Evolutionary conservation across 106 monocot genomes (phyloP).

Genomic region (Phalaenopsis equestris): DNA sequence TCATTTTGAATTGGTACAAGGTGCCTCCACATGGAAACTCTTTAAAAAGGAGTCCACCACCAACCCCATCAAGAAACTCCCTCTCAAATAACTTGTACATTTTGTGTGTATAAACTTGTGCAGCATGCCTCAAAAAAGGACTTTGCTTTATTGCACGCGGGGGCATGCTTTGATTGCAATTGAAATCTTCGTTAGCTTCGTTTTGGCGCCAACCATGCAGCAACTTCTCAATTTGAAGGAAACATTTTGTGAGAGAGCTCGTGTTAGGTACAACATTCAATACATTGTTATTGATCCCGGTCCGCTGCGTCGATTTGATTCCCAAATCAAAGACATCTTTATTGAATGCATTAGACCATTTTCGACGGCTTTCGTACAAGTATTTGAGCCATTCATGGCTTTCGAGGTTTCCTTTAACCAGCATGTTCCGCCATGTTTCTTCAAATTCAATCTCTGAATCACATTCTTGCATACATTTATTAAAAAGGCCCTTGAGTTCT

Average conservation of each 20-base stretch:
- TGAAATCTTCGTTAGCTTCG: slow-evolving; percentile 30
- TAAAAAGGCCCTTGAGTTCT: slow-evolving; percentile 22
- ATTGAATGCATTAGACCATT: slow-evolving; percentile 26
- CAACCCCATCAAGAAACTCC: slow-evolving; percentile 22
- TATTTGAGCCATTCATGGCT: slow-evolving; percentile 23
- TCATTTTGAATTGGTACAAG: slow-evolving; percentile 15
- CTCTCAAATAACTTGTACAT: slow-evolving; percentile 28
- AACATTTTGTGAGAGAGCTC: slow-evolving; percentile 15
- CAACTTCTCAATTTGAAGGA: slow-evolving; percentile 15
- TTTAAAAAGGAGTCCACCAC: slow-evolving; percentile 10
- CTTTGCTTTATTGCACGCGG: slow-evolving; percentile 17
- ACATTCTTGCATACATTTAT: slow-evolving; percentile 26
- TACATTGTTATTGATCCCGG: slow-evolving; percentile 18
- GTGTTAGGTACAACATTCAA: slow-evolving; percentile 17
- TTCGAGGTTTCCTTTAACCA: slow-evolving; percentile 9
- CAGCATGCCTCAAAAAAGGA: slow-evolving; percentile 24
- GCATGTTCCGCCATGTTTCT: slow-evolving; percentile 24
- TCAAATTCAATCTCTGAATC: slow-evolving; percentile 19
- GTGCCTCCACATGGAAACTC: slow-evolving; percentile 14
- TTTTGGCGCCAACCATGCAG: slow-evolving; percentile 9
- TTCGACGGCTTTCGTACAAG: slow-evolving; percentile 16
- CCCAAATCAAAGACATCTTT: slow-evolving; percentile 22
- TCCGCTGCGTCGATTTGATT: slow-evolving; percentile 14
- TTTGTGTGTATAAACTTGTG: slow-evolving; percentile 26
- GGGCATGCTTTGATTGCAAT: slow-evolving; percentile 25